Evolutionary conservation across 202 grass and related monocot genomes (phyloP), one percentile per base, ranked within the genome.

Genomic region (Schoenoplectus triqueter): DNA sequence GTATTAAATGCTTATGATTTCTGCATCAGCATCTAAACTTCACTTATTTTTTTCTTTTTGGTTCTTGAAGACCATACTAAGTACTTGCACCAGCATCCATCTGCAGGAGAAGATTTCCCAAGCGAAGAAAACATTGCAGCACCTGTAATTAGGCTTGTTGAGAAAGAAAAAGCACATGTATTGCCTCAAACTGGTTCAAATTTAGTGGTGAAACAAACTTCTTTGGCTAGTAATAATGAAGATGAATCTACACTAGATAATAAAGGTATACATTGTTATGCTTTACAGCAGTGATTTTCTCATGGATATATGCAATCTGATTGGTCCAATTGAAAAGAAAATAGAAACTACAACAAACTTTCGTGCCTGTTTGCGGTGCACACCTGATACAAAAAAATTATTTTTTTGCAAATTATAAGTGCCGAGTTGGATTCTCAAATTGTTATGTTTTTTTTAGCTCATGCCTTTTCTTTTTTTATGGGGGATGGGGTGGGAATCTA

Each of bases 61-160:
- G 80, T 85, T 85, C 70, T 2, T 89, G 80, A 84, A 87, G 90
- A 84, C 80, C 59, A 80, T 51, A 69, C 71, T 54, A 89, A 84
- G 49, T 88, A 86, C 86, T 78, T 70, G 85, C 83, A 92, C 70
- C 84, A 94, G 46, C 91, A 89, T 83, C 91, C 93, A 41, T 86
- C 93, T 15, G 86, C 85, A 62, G 87, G 89, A 81, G 93, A 99
- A 89, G 96, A 95, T 82, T 94, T 99, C 81, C 88, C 87, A 62
- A 92, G 61, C 86, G 52, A 51, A 50, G 91, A 92, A 47, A 68
- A 73, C 46, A 85, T 91, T n/a, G 56, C 64, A 22, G 66, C 79
- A 5, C 69, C 86, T 84, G 82, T 86, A 59, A 86, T 73, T 87
- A 90, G 87, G 84, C 57, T 84, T 72, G 80, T 59, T 67, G 80